Conservation (phyloP, 2,329 filamentous ascomycete species). For the Colletotrichum tropicale region DNA sequence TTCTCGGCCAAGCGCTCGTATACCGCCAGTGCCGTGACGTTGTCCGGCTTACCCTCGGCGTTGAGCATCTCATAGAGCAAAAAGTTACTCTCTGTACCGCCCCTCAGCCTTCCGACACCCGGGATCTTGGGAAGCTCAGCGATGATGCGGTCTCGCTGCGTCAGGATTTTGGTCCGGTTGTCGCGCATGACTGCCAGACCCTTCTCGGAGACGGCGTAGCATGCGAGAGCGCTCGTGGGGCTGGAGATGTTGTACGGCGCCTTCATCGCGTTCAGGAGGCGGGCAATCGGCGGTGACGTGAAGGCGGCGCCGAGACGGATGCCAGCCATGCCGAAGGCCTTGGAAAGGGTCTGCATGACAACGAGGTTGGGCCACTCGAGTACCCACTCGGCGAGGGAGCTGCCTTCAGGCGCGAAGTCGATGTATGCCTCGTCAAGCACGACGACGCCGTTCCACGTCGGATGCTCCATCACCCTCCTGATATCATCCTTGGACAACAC, state of each 20-base stretch:
- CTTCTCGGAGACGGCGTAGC: slow-evolving; percentile 68
- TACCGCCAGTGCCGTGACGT: slow-evolving; percentile 75
- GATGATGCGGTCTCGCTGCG: slow-evolving; percentile 79
- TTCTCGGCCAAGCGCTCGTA: slow-evolving; percentile 87
- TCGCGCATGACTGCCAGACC: slow-evolving; percentile 76
- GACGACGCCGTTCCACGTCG: slow-evolving; percentile 93
- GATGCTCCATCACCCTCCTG: slow-evolving; percentile 76
- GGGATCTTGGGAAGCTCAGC: slow-evolving; percentile 73
- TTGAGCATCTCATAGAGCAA: slow-evolving; percentile 88
- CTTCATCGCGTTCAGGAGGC: slow-evolving; percentile 88
- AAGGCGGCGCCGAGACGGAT: slow-evolving; percentile 91
- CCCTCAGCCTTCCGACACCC: slow-evolving; percentile 81
- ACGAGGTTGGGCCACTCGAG: slow-evolving; percentile 93
- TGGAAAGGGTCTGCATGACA: slow-evolving; percentile 98
- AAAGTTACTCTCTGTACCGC: slow-evolving; percentile 86
- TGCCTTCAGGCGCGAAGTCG: slow-evolving; percentile 80
- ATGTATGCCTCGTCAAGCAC: slow-evolving; percentile 95
- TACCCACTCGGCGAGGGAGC: slow-evolving; percentile 90
- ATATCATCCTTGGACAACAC: slow-evolving; percentile 79
- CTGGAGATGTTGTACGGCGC: slow-evolving; percentile 95
- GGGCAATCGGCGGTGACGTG: slow-evolving; percentile 73
- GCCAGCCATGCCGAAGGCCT: slow-evolving; percentile 94
- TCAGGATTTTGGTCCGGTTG: slow-evolving; percentile 73
- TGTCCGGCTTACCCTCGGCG: slow-evolving; percentile 74
- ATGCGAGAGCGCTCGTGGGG: slow-evolving; percentile 82